These are phyloP conservation scores for Saturnispora gosingensis DNA, from an alignment of 805 yeast species.

Conservation along the genomic window DNA sequence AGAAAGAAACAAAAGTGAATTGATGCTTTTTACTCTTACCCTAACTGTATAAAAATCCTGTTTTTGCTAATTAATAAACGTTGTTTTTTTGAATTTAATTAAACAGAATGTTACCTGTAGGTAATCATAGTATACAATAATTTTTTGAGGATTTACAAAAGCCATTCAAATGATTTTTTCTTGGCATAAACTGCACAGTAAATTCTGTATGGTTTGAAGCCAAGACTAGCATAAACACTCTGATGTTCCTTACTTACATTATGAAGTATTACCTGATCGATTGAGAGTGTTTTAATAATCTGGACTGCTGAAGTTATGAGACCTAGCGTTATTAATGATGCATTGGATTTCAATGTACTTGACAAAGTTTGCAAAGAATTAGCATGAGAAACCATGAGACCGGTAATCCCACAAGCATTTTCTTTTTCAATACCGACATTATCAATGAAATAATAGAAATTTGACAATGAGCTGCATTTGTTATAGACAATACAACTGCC, in stretches of 20 bases:
- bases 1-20: not conserved
- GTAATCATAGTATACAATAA: not conserved
- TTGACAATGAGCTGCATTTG: constrained; percentile 35
- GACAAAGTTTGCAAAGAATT: constrained; percentile 17
- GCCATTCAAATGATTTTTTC: constrained; percentile 20
- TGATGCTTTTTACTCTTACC: not conserved
- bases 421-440: constrained; percentile 20
- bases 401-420: constrained; percentile 42
- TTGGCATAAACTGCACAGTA: constrained; percentile 19
- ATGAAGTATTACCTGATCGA: constrained; percentile 13
- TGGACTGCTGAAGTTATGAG: constrained; percentile 34
- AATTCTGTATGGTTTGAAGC: constrained; percentile 18
- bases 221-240: constrained; percentile 17
- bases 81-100: not conserved
- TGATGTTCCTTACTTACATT: constrained; percentile 11
- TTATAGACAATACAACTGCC: constrained; percentile 44
- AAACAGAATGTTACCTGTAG: not conserved
- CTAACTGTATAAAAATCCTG: not conserved
- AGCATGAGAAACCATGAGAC: constrained; percentile 43
- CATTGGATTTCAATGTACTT: not conserved
- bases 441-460: constrained; percentile 44
- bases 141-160: not conserved
- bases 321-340: not conserved
- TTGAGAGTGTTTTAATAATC: constrained; percentile 29
- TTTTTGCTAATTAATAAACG: not conserved